These are phyloP conservation scores for Fusarium caatingaense DNA, from an alignment of 2,329 filamentous ascomycete species.

Conservation along the genomic window DNA sequence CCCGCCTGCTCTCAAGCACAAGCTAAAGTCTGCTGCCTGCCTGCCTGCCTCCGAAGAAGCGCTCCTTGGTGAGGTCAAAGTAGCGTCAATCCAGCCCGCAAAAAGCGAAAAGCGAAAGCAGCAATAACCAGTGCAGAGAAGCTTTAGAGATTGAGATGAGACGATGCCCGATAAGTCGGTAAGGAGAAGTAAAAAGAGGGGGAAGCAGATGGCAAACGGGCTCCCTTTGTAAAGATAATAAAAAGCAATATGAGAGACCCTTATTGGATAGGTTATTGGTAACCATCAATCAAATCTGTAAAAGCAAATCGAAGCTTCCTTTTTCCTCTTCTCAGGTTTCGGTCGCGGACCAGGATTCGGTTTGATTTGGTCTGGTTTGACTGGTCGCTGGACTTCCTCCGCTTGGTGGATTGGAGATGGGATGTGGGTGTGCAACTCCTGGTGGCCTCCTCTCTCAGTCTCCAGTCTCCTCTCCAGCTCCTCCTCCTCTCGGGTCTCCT, in stretches of 20 bases:
- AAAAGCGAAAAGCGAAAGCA: conserved; percentile 4
- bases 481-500: conserved; percentile 26
- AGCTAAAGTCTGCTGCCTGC: conserved; percentile 6
- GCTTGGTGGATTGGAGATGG: conserved; percentile 22
- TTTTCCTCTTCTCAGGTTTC: conserved; percentile 16
- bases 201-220: not conserved
- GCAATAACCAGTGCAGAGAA: not conserved
- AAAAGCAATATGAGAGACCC: conserved; percentile 9
- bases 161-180: not conserved
- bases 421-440: conserved; percentile 36
- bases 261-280: not conserved
- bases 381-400: not conserved
- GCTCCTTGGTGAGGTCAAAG: conserved; percentile 40
- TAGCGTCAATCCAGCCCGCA: conserved; percentile 23
- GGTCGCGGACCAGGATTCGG: conserved; percentile 18
- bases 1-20: conserved; percentile 25
- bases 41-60: conserved; percentile 38
- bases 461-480: not conserved
- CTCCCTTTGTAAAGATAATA: not conserved
- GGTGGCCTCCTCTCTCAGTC: conserved; percentile 28
- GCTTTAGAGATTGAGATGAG: not conserved
- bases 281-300: conserved; percentile 5
- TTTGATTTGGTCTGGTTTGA: not conserved
- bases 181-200: not conserved
- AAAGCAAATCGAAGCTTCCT: conserved; percentile 35